Conservation (phyloP, 2,329 filamentous ascomycete genomes). For the Ceratocystis variospora region DNA sequence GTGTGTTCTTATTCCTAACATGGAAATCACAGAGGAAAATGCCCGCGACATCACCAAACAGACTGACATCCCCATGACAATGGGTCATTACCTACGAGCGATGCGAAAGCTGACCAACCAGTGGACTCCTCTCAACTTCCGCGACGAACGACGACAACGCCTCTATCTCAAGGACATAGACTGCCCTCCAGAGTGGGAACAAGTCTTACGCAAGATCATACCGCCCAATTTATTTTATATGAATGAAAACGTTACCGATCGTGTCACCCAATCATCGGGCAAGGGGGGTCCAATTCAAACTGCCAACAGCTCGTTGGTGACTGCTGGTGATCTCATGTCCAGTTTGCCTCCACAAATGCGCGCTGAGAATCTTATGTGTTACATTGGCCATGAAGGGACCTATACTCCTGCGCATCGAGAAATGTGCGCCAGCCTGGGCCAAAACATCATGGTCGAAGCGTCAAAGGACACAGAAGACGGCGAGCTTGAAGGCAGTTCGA, state of each 20-base stretch:
- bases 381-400: slow-evolving; percentile 92
- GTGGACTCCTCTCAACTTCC: slow-evolving; percentile 61
- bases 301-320: slow-evolving; percentile 38
- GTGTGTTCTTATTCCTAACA: slow-evolving; percentile 2
- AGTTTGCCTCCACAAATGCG: slow-evolving; percentile 75
- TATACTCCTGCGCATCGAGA: slow-evolving; percentile 91
- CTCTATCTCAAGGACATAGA: slow-evolving; percentile 97
- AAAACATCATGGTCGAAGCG: slow-evolving; percentile 96
- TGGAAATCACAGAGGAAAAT: slow-evolving; percentile 50
- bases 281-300: not conserved
- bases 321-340: slow-evolving; percentile 88
- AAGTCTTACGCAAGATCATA: slow-evolving; percentile 62
- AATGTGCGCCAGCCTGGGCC: slow-evolving; percentile 91
- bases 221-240: slow-evolving; percentile 78
- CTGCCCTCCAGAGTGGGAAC: slow-evolving; percentile 74
- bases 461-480: slow-evolving; percentile 54
- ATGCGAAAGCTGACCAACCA: slow-evolving; percentile 75
- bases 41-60: slow-evolving; percentile 67
- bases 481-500: slow-evolving; percentile 72
- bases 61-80: slow-evolving; percentile 67
- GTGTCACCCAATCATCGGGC: slow-evolving; percentile 22
- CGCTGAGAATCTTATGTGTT: slow-evolving; percentile 95
- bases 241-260: slow-evolving; percentile 56
- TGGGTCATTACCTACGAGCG: slow-evolving; percentile 78
- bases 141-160: slow-evolving; percentile 65